Evolutionary conservation across 2,329 filamentous ascomycete species (phyloP).

Genomic region (Sporothrix pseudoabietina): DNA sequence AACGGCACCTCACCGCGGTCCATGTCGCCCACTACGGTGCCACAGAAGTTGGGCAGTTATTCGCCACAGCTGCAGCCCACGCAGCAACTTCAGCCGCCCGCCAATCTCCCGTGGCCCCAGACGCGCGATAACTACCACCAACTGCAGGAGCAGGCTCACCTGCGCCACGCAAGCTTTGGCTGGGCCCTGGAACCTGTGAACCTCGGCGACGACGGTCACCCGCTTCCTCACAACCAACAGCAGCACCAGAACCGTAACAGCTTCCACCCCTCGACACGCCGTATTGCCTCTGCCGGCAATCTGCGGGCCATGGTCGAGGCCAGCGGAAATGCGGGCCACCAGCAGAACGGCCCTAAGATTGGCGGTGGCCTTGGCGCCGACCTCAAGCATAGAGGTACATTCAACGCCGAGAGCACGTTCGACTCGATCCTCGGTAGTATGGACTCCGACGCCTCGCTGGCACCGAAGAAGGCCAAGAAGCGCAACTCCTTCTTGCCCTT

Average conservation of each 20-base stretch:
- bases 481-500: slow-evolving; percentile 37
- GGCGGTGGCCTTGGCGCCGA: neutral
- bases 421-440: slow-evolving; percentile 45
- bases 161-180: slow-evolving; percentile 42
- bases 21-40: slow-evolving; percentile 14
- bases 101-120: slow-evolving; percentile 23
- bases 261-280: slow-evolving; percentile 29
- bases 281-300: slow-evolving; percentile 37
- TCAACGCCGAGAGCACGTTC: slow-evolving; percentile 38
- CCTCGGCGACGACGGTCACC: slow-evolving; percentile 31
- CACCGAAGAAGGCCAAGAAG: slow-evolving; percentile 41
- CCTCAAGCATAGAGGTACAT: neutral
- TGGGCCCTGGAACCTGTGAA: slow-evolving; percentile 43
- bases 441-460: slow-evolving; percentile 34
- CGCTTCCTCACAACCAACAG: slow-evolving; percentile 29
- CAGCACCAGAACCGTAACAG: slow-evolving; percentile 25
- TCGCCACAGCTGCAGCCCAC: slow-evolving; percentile 31
- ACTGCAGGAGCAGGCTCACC: slow-evolving; percentile 36
- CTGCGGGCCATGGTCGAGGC: slow-evolving; percentile 32
- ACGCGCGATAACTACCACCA: slow-evolving; percentile 31
- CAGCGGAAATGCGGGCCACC: slow-evolving; percentile 13
- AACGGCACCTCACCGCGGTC: slow-evolving; percentile 18
- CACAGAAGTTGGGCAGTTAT: slow-evolving; percentile 9
- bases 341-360: slow-evolving; percentile 21
- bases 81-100: slow-evolving; percentile 25